These are phyloP conservation scores for Dinochytrium kinnereticum DNA, from an alignment of 371 early-diverging fungal genomes.

Conservation along the genomic window DNA sequence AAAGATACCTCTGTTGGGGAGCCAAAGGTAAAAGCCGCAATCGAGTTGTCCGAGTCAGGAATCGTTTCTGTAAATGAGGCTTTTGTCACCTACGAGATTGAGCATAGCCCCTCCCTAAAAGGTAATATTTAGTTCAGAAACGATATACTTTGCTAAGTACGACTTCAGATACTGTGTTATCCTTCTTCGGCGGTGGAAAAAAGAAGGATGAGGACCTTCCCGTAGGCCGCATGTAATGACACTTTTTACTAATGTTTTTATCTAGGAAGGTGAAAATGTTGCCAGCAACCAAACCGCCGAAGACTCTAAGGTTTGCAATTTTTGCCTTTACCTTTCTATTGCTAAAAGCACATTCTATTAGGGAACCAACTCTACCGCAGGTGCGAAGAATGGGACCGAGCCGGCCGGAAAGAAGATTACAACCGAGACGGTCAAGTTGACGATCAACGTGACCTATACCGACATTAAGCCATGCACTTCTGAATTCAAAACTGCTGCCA, in stretches of 20 bases:
- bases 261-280: conserved; percentile 15
- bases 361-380: not conserved
- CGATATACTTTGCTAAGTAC: not conserved
- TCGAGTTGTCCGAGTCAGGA: conserved; percentile 70
- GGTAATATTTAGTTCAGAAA: conserved; percentile 19
- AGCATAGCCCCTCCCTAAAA: conserved; percentile 48
- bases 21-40: conserved; percentile 81
- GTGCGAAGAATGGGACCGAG: conserved; percentile 21
- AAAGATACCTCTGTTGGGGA: conserved; percentile 61
- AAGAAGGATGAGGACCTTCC: conserved; percentile 32
- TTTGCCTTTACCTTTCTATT: not conserved
- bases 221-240: no score
- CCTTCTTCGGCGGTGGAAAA: conserved; percentile 75
- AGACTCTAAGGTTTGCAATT: not conserved
- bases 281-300: conserved; percentile 7
- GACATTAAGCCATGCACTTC: conserved; percentile 46
- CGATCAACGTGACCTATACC: conserved; percentile 49
- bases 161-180: conserved; percentile 49
- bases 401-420: conserved; percentile 40
- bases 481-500: conserved; percentile 29
- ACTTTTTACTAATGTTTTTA: not conserved
- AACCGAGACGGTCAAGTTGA: conserved; percentile 61
- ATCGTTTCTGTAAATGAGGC: conserved; percentile 52
- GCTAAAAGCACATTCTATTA: not conserved
- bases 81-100: conserved; percentile 52